Conservation (phyloP, 495 filamentous ascomycete species). For the Aspergillus avenaceus region DNA sequence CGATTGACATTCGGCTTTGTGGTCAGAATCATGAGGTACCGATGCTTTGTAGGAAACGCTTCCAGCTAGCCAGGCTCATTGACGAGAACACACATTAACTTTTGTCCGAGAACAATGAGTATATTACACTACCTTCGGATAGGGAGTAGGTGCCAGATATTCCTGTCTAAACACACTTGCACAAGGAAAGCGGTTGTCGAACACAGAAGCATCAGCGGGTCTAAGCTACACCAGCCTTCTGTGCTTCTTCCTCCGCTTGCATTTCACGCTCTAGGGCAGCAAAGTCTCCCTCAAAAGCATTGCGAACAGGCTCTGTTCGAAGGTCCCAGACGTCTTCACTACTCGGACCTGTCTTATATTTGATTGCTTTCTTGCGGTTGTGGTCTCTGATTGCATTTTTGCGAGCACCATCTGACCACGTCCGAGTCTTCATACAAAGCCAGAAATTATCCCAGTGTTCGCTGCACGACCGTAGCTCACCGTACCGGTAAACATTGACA, state of each 20-base stretch:
- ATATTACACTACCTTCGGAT: background rate
- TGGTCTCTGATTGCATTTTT: constrained; percentile 60
- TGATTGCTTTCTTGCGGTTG: constrained; percentile 68
- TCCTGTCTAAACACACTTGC: background rate
- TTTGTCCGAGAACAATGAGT: background rate
- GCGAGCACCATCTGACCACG: constrained; percentile 39
- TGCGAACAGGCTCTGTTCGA: constrained; percentile 46
- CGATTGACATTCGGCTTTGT: background rate
- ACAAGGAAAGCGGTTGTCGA: background rate
- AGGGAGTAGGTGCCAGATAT: background rate
- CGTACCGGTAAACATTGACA: constrained; percentile 81
- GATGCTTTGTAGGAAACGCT: too few relatives aligned
- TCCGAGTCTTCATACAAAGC: constrained; percentile 86
- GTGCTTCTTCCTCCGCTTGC: constrained; percentile 41
- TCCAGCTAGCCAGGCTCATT: too few relatives aligned
- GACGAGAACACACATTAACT: too few relatives aligned
- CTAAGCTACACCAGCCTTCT: background rate
- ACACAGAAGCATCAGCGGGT: background rate
- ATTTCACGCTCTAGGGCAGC: constrained; percentile 54
- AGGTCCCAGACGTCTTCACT: constrained; percentile 92
- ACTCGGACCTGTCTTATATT: constrained; percentile 69
- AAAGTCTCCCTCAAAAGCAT: constrained; percentile 56
- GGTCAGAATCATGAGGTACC: too few relatives aligned
- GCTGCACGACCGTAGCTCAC: constrained; percentile 64
- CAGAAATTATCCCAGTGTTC: constrained; percentile 88